phyloP scores from a whole-genome alignment of 1,284 basidiomycete genomes.

The Tilletia horrida region DNA sequence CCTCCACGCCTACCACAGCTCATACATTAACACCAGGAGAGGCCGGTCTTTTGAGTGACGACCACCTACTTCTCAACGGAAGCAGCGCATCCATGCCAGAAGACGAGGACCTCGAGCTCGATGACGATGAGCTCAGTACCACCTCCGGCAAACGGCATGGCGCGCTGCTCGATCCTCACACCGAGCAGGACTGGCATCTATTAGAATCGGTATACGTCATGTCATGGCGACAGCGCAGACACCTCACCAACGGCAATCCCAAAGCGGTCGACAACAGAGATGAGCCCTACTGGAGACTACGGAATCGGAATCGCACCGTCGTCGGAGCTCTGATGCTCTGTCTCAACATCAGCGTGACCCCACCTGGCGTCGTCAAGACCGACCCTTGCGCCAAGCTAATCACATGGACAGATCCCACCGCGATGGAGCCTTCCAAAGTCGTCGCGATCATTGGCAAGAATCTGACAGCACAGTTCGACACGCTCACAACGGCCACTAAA shows the following conservation, averaged over 20 bases:
- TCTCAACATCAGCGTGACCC: conserved; percentile 95
- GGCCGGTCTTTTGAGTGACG: not conserved
- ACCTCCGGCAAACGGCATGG: conserved; percentile 50
- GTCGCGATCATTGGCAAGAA: conserved; percentile 74
- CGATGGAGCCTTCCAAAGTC: conserved; percentile 64
- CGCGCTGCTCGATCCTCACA: conserved; percentile 46
- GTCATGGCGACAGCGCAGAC: conserved; percentile 64
- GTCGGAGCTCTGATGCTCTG: conserved; percentile 91
- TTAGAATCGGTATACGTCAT: conserved; percentile 44
- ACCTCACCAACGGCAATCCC: conserved; percentile 81
- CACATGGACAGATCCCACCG: conserved; percentile 92
- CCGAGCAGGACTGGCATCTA: conserved; percentile 32
- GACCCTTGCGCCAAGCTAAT: conserved; percentile 91
- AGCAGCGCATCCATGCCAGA: conserved; percentile 16
- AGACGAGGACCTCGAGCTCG: conserved; percentile 22
- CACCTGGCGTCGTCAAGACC: conserved; percentile 95
- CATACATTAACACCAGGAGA: not conserved
- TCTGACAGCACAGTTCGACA: conserved; percentile 92
- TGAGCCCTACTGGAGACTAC: conserved; percentile 69
- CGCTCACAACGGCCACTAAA: conserved; percentile 59
- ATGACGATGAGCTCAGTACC: conserved; percentile 42
- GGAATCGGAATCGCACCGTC: conserved; percentile 75
- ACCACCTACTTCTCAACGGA: not conserved
- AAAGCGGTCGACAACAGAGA: conserved; percentile 66
- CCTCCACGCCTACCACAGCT: conserved; percentile 1